Base-by-base conservation (phyloP, 306 rosid genomes). In the Alnus glutinosa region DNA sequence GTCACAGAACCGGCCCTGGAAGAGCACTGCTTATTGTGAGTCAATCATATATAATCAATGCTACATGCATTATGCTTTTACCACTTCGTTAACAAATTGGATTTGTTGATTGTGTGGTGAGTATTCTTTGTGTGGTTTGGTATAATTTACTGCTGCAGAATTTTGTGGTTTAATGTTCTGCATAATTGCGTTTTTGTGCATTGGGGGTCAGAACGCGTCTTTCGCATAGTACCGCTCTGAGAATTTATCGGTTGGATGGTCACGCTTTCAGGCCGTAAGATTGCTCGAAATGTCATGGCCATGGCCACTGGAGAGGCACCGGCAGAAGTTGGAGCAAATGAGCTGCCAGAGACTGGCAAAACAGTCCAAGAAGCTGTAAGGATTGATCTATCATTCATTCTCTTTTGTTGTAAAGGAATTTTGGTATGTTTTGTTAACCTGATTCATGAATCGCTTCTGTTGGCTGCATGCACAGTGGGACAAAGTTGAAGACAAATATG, bases 241-340 rank as follows among this genome's bases (percentile, higher is more conserved):
- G 39, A 30, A 28, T 49, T 72, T 72, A 34, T 50, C 7, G 62
- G 11, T 32, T 7, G 59, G 16, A 23, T 14, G 36, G 13, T 54
- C 50, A 47, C 5, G 34, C 2, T 23, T 74, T 66, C 70, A 95
- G 98, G 95, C 80, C 85, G 92, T 7, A 92, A 91, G 84, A 10
- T 90, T 77, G 88, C 88, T 55, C 91, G 98, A 19, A 87, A 88
- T 89, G 98, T 95, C 78, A 81, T 82, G 84, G 88, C 90, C 70
- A 95, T 89, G 99, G 97, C 97, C 39, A 91, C 99, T 14, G 97
- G 98, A 59, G 98, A 95, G 78, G 96, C 95, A 55, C 91, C 91
- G 1, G 87, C 93, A 4, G 98, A 92, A 68, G 91, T 88, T 63
- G 87, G 88, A 69, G 36, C 92, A 9, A 73, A 87, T 49, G 98